Evolutionary conservation across 352 stramenopile species (phyloP), one percentile per base, ranked within the genome.

Genomic region (Phytopythium montanum): DNA sequence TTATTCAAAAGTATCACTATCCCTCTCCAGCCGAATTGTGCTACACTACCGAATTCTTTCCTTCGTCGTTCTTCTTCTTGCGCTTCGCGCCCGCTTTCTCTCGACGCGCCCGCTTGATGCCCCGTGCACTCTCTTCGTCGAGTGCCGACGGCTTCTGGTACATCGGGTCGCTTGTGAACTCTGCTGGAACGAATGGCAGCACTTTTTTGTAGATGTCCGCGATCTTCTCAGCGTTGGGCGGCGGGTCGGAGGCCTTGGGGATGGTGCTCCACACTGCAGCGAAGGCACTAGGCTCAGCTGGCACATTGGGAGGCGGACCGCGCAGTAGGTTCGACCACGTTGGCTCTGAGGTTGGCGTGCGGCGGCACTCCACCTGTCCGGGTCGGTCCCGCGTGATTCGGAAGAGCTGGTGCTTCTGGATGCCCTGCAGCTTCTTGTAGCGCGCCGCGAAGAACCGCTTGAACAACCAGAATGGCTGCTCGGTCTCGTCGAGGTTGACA

Each of bases 41-140:
- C 34, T 41, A 41, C 3, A 41, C 8, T 12, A 3, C 7, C 34
- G 34, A 6, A 18, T 12, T 41, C 18, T 41, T 41, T 18, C 13
- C 34, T 18, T 49, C 23, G 42, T 28, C 16, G 3, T 25, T 49
- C 42, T 49, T 23, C 42, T 54, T 54, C 57, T 39, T 44, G 42
- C 29, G n/a, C 50, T 67, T 72, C 60, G 34, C 34, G 8, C 18
- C 34, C 18, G 34, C 34, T 5, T 41, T 41, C 34, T 41, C 34
- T 2, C 13, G 34, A 12, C 34, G 34, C 9, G 34, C 34, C 4
- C 34, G 13, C 13, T 41, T 41, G 34, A 41, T 41, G 3, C 2
- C 8, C 7, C 34, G 34, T 18, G 13, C 34, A 3, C 4, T 13
- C 13, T 3, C 34, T 18, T 41, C 34, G 34, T 18, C 34, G 4